phyloP scores from a whole-genome alignment of 2,329 filamentous ascomycete genomes.

The Fusarium veterinarium region DNA sequence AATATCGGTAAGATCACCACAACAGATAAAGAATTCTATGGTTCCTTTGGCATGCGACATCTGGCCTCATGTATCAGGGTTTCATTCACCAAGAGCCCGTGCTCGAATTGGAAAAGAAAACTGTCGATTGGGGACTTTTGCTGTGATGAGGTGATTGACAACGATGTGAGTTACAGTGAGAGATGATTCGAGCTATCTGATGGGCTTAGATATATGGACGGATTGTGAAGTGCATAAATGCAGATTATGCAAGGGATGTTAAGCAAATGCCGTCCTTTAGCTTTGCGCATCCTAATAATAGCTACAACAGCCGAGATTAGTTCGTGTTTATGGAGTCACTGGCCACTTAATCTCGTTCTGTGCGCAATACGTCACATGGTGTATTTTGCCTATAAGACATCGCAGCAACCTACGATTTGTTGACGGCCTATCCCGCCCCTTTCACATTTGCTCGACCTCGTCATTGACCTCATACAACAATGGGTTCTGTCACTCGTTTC shows the following conservation, averaged over 20 bases:
- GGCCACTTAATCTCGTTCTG: neutral
- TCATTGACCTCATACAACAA: neutral
- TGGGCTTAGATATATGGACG: no score
- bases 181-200: no score
- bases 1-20: no score
- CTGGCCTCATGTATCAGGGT: fast-evolving
- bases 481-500: conserved; percentile 1
- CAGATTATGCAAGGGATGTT: no score
- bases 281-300: neutral
- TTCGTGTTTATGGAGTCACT: conserved; percentile 14
- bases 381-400: neutral
- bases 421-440: no score
- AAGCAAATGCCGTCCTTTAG: no score
- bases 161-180: no score
- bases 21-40: fast-evolving
- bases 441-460: neutral
- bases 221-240: no score
- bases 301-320: conserved; percentile 3
- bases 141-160: no score
- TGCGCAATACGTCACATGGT: neutral
- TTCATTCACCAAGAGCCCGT: fast-evolving
- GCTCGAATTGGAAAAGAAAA: fast-evolving
- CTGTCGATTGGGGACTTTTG: neutral
- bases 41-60: no score
- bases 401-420: neutral